Evolutionary conservation across 2,329 filamentous ascomycete species (phyloP), one percentile per base, ranked within the genome.

Genomic region (Fusarium armeniacum): DNA sequence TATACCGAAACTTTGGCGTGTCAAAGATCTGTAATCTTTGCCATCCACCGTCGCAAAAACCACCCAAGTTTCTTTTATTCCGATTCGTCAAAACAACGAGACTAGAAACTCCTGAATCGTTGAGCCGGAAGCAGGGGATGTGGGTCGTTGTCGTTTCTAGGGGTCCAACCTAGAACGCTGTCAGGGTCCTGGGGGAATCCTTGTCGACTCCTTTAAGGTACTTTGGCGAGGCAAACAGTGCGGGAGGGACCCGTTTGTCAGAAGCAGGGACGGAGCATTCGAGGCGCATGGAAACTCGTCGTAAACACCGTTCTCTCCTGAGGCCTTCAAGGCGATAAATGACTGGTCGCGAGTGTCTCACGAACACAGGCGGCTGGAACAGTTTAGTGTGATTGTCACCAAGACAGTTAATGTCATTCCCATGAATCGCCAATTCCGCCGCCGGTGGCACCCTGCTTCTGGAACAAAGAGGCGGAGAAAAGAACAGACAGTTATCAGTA

Each of bases 221-320:
- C 64, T 71, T 71, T 65, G 67, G 55, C 60, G 60, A 71, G 68
- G 59, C 60, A 65, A 62, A 71, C 64, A 71, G 68, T 71, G 68
- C 38, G 68, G 68, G 68, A 45, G 11, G 16, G 10, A n/a, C 49
- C 45, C 40, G 35, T 30, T 59, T 50, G 41, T 62, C 56, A 62
- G 50, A 32, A 44, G 45, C 55, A 64, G 62, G 67, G 67, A 56
- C 64, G 44, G 28, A 46, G 59, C 40, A 65, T 46, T 22, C 43
- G 45, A 44, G 35, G 26, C 28, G 33, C 13, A 26, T 58, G 41
- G 51, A 51, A 41, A 20, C n/a, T 51, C 13, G 24, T 67, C 22
- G 49, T 22, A 67, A 44, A 47, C 59, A 41, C 44, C 24, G 32
- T 64, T 52, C 55, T 52, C 54, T 52, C 46, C 59, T 61, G 64